Base-by-base conservation (phyloP, 176 grass and related monocot species). In the sorghum (Sorghum bicolor) region DNA sequence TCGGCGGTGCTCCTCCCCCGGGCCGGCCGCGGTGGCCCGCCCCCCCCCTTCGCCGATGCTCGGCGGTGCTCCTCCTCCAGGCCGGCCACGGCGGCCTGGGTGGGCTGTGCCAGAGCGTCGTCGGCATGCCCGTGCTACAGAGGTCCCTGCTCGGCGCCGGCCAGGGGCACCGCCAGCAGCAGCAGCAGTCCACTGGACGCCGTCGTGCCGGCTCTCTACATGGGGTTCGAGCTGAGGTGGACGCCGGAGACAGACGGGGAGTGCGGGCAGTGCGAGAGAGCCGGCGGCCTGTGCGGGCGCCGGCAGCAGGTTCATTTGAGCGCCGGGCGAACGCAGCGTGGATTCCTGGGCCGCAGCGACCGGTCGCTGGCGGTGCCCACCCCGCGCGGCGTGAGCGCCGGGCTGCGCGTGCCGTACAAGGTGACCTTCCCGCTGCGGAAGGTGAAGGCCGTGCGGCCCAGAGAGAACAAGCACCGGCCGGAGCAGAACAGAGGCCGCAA, bases 331-430 rank as follows among this genome's bases (percentile, higher is more conserved):
- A n/a, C n/a, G n/a, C n/a, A n/a, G n/a, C n/a, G n/a, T n/a, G n/a
- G n/a, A n/a, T n/a, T n/a, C n/a, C n/a, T n/a, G n/a, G n/a, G n/a
- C 78, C 94, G 86, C 65, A 97, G 94, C 63, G 90, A 97, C 69
- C 86, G 66, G 40, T 75, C 94, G 7, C 85, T 94, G 44, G 76
- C 81, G 2, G n/a, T 94, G 67, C 36, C 82, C 69, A 28, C 86
- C 47, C 83, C 89, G 20, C 33, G 64, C 67, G 94, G 92, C 82
- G 76, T 50, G 57, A 33, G 67, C 3, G 68, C 45, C 44, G 14
- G 44, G 13, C 41, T 38, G 39, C 89, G 86, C 10, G 92, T 89
- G 39, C 94, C 92, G 15, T 97, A 97, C 80, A 97, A 97, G 90
- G 91, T 97, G n/a, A 62, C 87, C 22, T 92, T 97, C 74, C 94